A percentile compares a stretch with the other conserved stretches of the same genome.
Conservation (phyloP, 768 basidiomycete genomes). For the Agaricus blazei region DNA sequence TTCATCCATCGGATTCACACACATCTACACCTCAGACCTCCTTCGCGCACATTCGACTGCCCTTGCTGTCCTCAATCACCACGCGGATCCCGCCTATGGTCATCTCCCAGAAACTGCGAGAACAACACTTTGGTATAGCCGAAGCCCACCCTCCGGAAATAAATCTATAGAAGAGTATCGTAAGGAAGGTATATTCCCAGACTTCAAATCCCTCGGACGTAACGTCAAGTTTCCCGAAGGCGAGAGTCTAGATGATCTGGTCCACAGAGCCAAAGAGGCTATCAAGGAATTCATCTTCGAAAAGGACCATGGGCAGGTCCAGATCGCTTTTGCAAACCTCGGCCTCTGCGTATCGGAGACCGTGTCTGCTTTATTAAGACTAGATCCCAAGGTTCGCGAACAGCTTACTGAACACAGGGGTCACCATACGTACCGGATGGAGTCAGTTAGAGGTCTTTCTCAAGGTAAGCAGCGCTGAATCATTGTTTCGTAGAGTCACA, state of each 20-base stretch:
- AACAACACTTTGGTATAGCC: conserved; percentile 68
- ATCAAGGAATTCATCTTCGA: conserved; percentile 45
- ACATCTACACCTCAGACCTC: conserved; percentile 66
- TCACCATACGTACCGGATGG: conserved; percentile 73
- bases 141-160: conserved; percentile 55
- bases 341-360: conserved; percentile 67
- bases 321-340: conserved; percentile 70
- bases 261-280: conserved; percentile 44
- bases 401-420: conserved; percentile 36
- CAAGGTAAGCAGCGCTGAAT: conserved; percentile 30
- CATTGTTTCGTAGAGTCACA: background rate
- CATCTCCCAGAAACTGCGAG: conserved; percentile 53
- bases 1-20: conserved; percentile 41
- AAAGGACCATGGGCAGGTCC: conserved; percentile 20
- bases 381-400: conserved; percentile 42
- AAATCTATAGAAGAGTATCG: conserved; percentile 39
- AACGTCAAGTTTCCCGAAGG: conserved; percentile 58
- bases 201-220: conserved; percentile 30
- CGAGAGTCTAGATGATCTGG: conserved; percentile 63
- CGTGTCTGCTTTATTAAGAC: conserved; percentile 45
- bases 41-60: conserved; percentile 63
- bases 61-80: conserved; percentile 44
- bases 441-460: conserved; percentile 43
- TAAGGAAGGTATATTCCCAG: conserved; percentile 48
- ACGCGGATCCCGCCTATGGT: conserved; percentile 45